Conservation (phyloP, 78 protist genomes). For the Protostelium mycophagum region DNA sequence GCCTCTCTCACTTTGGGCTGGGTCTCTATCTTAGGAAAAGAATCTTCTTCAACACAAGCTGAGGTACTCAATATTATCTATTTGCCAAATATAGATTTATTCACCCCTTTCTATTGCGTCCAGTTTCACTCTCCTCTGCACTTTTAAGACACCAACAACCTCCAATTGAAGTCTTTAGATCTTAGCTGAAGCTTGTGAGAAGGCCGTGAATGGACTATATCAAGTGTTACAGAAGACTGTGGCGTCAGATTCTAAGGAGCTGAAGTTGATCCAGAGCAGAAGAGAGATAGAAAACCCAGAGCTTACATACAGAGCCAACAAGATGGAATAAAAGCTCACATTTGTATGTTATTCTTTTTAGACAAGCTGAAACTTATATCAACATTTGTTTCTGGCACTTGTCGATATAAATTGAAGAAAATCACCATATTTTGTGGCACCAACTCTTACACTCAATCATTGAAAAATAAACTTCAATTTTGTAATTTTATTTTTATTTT, state of each 20-base stretch:
- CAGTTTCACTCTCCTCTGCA: too few relatives aligned
- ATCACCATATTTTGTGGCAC: too few relatives aligned
- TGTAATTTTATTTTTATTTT: too few relatives aligned
- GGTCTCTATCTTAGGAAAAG: neutral
- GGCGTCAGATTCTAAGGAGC: neutral
- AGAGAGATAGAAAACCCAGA: neutral
- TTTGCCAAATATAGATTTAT: neutral
- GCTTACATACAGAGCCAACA: neutral
- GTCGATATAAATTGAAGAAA: too few relatives aligned
- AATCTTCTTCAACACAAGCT: neutral
- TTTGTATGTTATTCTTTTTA: too few relatives aligned
- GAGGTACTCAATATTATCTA: neutral
- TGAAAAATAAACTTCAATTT: too few relatives aligned
- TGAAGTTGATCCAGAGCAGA: neutral
- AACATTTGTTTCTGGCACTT: too few relatives aligned
- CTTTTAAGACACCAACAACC: neutral
- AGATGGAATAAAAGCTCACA: too few relatives aligned
- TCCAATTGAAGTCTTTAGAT: neutral
- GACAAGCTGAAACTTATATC: too few relatives aligned
- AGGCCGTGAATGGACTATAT: neutral
- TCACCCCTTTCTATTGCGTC: too few relatives aligned
- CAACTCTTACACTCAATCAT: too few relatives aligned
- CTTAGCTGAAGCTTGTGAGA: neutral
- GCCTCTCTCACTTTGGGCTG: constrained; percentile 54
- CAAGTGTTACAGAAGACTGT: neutral